Evolutionary conservation across 2,329 filamentous ascomycete species (phyloP).

Genomic region (Xylaria polymorpha): DNA sequence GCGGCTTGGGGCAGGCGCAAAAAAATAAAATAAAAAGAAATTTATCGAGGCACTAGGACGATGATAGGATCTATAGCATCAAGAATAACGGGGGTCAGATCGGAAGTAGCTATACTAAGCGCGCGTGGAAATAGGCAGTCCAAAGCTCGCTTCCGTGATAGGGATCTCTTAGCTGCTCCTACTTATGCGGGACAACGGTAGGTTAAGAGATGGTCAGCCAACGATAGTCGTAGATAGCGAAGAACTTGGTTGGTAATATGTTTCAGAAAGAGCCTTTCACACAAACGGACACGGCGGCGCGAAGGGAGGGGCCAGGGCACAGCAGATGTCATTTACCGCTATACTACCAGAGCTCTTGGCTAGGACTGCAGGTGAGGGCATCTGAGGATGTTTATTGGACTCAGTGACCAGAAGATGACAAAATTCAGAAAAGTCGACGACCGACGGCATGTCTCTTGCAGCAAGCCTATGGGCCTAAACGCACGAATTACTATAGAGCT

Average conservation of each 20-base stretch:
- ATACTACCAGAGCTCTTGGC: constrained; percentile 31
- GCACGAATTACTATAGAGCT: constrained; percentile 46
- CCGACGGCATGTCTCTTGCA: constrained; percentile 43
- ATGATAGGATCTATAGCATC: constrained; percentile 22
- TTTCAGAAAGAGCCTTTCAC: constrained; percentile 26
- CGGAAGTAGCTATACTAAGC: constrained; percentile 23
- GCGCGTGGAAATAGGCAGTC: constrained; percentile 14
- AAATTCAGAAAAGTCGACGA: constrained; percentile 29
- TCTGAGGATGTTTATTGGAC: constrained; percentile 38
- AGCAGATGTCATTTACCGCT: constrained; percentile 35
- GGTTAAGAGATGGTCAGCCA: constrained; percentile 17
- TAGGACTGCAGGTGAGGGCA: constrained; percentile 31
- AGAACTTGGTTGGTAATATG: constrained; percentile 26
- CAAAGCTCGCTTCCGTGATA: constrained; percentile 30
- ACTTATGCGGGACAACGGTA: constrained; percentile 14
- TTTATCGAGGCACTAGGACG: constrained; percentile 18
- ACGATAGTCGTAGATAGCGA: constrained; percentile 26
- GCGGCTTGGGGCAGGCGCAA: not conserved
- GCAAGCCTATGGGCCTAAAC: constrained; percentile 39
- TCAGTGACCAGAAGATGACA: constrained; percentile 29
- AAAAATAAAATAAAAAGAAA: constrained; percentile 15
- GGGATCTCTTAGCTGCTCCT: constrained; percentile 25
- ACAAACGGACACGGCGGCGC: constrained; percentile 21
- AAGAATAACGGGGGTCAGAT: constrained; percentile 31
- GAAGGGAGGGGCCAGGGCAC: constrained; percentile 22